These are phyloP conservation scores for Aureobasidium vineae DNA, from an alignment of 2,329 filamentous ascomycete species.

Conservation along the genomic window DNA sequence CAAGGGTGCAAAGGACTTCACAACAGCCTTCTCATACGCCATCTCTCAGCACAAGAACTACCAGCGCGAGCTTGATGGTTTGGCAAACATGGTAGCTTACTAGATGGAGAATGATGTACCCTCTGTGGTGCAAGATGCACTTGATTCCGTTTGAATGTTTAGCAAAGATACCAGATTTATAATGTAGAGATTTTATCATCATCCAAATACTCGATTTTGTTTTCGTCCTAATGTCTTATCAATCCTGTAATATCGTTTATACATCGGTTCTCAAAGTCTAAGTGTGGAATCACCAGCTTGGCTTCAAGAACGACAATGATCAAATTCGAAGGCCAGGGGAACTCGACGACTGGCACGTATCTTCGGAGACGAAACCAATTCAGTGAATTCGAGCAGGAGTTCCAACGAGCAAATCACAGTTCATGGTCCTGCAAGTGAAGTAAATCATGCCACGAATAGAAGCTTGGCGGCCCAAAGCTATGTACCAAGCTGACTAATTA, in stretches of 20 bases:
- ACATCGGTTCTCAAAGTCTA: background rate
- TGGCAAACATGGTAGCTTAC: constrained; percentile 66
- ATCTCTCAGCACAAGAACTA: constrained; percentile 73
- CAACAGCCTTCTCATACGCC: constrained; percentile 67
- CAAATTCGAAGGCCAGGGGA: background rate
- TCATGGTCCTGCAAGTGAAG: background rate
- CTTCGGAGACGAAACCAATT: background rate
- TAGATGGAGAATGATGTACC: constrained; percentile 41
- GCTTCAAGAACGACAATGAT: background rate
- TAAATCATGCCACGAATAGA: background rate
- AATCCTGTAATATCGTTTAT: background rate
- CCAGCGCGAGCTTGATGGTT: constrained; percentile 68
- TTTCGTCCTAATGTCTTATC: too few relatives aligned
- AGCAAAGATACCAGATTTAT: background rate
- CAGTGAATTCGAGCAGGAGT: background rate
- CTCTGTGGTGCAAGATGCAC: background rate
- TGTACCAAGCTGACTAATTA: background rate
- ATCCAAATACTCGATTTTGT: background rate
- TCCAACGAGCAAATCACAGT: background rate
- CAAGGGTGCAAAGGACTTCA: constrained; percentile 66
- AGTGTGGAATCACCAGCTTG: background rate
- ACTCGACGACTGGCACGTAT: background rate
- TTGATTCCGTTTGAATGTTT: background rate
- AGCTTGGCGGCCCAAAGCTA: background rate
- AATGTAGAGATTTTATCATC: background rate